Conservation (phyloP, 306 rosid species). For the Vicia villosa region DNA sequence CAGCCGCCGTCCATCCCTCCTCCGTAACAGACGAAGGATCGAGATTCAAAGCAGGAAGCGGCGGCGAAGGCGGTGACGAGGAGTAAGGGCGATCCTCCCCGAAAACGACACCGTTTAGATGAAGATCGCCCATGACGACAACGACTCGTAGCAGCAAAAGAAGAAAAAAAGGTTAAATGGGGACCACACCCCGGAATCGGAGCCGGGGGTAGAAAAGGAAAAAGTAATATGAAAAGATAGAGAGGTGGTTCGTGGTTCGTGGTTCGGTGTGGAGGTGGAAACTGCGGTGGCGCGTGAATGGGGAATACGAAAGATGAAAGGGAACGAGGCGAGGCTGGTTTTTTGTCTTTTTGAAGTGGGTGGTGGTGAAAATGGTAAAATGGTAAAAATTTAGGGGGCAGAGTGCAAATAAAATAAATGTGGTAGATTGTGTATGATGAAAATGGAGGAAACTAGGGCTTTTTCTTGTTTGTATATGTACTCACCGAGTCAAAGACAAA, state of each 20-base stretch:
- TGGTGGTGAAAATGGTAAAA: constrained; percentile 21
- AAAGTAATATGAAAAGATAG: not conserved
- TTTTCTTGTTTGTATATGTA: not conserved
- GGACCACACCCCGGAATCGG: constrained; percentile 35
- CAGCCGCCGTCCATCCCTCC: constrained; percentile 45
- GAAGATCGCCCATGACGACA: constrained; percentile 56
- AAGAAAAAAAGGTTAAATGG: not conserved
- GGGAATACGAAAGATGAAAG: not conserved
- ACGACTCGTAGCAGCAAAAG: not conserved
- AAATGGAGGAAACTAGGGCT: constrained; percentile 6
- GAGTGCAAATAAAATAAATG: not conserved
- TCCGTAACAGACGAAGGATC: constrained; percentile 42
- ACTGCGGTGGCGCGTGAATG: constrained; percentile 37
- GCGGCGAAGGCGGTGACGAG: constrained; percentile 49
- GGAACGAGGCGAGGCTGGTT: constrained; percentile 19
- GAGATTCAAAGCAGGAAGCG: constrained; percentile 40
- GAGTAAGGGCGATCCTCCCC: constrained; percentile 52
- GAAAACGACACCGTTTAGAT: constrained; percentile 42
- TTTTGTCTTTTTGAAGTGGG: constrained; percentile 32
- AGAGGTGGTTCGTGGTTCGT: not conserved
- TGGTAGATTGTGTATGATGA: not conserved
- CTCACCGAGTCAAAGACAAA: constrained; percentile 32
- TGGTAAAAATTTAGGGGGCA: not conserved
- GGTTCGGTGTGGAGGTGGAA: constrained; percentile 13
- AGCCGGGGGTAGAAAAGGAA: constrained; percentile 23